Conservation (phyloP, 495 filamentous ascomycete species). For the Xylaria longipes region DNA sequence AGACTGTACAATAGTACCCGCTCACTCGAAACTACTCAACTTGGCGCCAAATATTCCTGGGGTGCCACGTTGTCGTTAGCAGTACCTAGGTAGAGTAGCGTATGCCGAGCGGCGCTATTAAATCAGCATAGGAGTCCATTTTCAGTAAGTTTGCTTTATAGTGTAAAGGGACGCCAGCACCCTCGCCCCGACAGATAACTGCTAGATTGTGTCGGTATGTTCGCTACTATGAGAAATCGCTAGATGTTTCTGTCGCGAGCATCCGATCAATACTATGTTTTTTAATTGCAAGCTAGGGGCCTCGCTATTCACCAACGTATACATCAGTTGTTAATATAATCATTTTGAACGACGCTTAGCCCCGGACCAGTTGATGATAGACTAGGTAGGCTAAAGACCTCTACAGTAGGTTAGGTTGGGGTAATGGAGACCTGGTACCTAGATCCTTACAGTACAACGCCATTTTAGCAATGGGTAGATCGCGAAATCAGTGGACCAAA, state of each 20-base stretch:
- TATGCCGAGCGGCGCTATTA: neutral
- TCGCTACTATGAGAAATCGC: neutral
- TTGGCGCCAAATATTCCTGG: neutral
- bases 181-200: neutral
- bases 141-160: neutral
- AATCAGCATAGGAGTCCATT: neutral
- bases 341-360: neutral
- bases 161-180: neutral
- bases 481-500: slow-evolving; percentile 1
- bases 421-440: neutral
- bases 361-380: neutral
- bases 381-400: neutral
- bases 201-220: neutral
- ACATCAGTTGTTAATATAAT: neutral
- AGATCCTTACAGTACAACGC: neutral
- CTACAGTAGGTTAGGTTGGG: neutral
- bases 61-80: slow-evolving; percentile 4
- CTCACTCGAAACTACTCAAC: neutral
- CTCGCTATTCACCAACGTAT: neutral
- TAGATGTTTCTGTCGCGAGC: neutral
- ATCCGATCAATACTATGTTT: neutral
- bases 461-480: slow-evolving; percentile 10
- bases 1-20: neutral
- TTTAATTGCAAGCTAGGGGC: neutral
- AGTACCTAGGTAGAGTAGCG: neutral